Evolutionary conservation across 306 rosid species (phyloP), one percentile per base, ranked within the genome.

Genomic region (Rubus parviflorus): DNA sequence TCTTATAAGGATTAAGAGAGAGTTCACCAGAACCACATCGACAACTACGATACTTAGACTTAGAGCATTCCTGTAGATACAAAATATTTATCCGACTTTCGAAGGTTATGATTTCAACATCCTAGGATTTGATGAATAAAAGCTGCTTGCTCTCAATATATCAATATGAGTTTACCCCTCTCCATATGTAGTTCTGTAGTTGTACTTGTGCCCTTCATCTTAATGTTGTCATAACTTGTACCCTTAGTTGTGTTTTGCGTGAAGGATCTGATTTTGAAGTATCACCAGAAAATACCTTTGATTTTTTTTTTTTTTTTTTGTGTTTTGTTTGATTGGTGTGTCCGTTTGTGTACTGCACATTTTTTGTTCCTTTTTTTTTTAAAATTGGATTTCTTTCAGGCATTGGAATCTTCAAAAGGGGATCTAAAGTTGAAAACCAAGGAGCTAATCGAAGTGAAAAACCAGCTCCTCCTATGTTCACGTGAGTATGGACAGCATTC

Each of bases 401-500:
- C 80, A 70, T 75, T 49, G 84, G 91, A 88, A 71, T 79, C 79
- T 69, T 56, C 88, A 16, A 85, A 82, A 76, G 92, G 56, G 17
- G 88, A 85, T 78, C 30, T 86, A 70, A 89, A 81, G 88, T 73
- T 85, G 23, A 85, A 65, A 73, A 72, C 75, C 14, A 52, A 49
- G 72, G 90, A 86, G 78, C 89, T 83, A 66, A 75, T 79, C 58
- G 85, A 48, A 79, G 77, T 71, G 8, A 70, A 75, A 53, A 84
- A 84, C 76, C 96, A 86, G 80, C 85, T 79, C 68, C 58, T 75
- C 35, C 78, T 71, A 23, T 83, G 89, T 80, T 81, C 91, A 1
- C 82, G 70, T 47, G 96, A 91, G 64, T 83, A 56, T 57, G 87
- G 87, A 56, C 91, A 80, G 3, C 72, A 85, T 77, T 86, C 87